phyloP scores from a whole-genome alignment of 1,139 yeast genomes.

The Candida mesenterica region DNA sequence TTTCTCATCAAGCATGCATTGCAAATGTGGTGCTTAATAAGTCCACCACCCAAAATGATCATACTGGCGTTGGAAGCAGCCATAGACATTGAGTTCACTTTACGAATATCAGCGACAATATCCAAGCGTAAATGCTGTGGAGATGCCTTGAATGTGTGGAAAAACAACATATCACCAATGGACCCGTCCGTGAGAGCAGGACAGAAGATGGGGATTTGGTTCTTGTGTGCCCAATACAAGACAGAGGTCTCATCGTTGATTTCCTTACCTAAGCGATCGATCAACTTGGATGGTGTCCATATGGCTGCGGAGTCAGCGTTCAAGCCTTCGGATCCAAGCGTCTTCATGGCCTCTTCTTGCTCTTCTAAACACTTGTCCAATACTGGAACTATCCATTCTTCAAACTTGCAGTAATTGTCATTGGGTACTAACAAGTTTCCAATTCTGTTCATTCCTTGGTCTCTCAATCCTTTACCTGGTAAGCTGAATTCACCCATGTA shows the following conservation, averaged over 20 bases:
- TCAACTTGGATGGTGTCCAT: constrained; percentile 94
- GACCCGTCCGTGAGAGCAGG: constrained; percentile 98
- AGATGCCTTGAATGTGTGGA: constrained; percentile 94
- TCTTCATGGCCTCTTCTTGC: constrained; percentile 67
- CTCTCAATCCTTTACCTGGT: constrained; percentile 79
- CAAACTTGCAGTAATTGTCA: constrained; percentile 95
- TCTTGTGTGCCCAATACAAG: constrained; percentile 96
- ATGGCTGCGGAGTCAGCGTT: constrained; percentile 45
- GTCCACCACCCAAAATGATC: constrained; percentile 95
- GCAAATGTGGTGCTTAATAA: constrained; percentile 94
- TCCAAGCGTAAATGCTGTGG: constrained; percentile 88
- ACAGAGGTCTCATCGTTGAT: constrained; percentile 93
- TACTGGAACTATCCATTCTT: constrained; percentile 97
- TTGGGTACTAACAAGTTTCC: constrained; percentile 96
- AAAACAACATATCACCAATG: constrained; percentile 96
- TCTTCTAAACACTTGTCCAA: constrained; percentile 84
- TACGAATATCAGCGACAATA: constrained; percentile 89
- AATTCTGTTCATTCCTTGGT: constrained; percentile 94
- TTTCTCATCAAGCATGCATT: constrained; percentile 98
- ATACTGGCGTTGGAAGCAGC: constrained; percentile 95
- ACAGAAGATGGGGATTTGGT: constrained; percentile 92
- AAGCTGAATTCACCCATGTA: constrained; percentile 87
- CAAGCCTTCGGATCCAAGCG: constrained; percentile 59
- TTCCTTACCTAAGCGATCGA: constrained; percentile 91
- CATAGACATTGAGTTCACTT: constrained; percentile 90